A percentile compares a stretch with the other conserved stretches of the same genome.
phyloP scores from a whole-genome alignment of 2,329 filamentous ascomycete genomes.

The Claviceps sp. region DNA sequence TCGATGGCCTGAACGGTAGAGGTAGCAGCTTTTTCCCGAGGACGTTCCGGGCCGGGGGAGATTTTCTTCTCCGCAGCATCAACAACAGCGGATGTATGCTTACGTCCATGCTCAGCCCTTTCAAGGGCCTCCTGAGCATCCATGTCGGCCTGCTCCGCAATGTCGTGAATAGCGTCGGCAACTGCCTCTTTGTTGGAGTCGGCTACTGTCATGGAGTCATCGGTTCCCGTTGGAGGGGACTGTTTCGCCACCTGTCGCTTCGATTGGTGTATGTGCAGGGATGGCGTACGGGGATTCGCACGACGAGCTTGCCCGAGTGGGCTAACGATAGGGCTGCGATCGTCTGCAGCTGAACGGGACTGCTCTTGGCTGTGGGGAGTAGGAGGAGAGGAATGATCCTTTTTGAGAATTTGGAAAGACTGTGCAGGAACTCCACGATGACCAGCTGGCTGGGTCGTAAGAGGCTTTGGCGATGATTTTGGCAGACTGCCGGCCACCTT shows the following conservation, averaged over 20 bases:
- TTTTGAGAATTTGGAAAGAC: slow-evolving; percentile 38
- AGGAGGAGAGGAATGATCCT: slow-evolving; percentile 27
- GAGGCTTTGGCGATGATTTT: slow-evolving; percentile 27
- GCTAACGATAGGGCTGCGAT: slow-evolving; percentile 30
- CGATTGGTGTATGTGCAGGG: slow-evolving; percentile 16
- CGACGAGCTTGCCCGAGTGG: slow-evolving; percentile 29
- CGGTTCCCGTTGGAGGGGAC: slow-evolving; percentile 19
- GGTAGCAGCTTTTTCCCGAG: neutral
- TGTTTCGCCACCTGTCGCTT: slow-evolving; percentile 10
- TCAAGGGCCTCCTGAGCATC: slow-evolving; percentile 53
- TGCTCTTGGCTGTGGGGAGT: slow-evolving; percentile 25
- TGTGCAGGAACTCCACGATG: slow-evolving; percentile 17
- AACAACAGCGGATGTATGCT: slow-evolving; percentile 24
- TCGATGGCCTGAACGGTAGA: slow-evolving; percentile 7
- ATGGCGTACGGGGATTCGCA: slow-evolving; percentile 22
- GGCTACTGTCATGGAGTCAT: slow-evolving; percentile 21
- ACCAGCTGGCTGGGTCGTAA: slow-evolving; percentile 19
- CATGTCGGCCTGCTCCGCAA: slow-evolving; percentile 39
- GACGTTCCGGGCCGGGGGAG: slow-evolving; percentile 21
- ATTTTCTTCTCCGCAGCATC: slow-evolving; percentile 13
- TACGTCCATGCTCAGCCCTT: slow-evolving; percentile 32
- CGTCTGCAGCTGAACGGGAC: slow-evolving; percentile 24
- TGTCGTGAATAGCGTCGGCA: slow-evolving; percentile 51
- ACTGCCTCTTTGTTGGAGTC: slow-evolving; percentile 56
- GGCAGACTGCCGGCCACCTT: slow-evolving; percentile 24